Evolutionary conservation across 108 stramenopile species (phyloP).

Genomic region (Nitzschia sp.): DNA sequence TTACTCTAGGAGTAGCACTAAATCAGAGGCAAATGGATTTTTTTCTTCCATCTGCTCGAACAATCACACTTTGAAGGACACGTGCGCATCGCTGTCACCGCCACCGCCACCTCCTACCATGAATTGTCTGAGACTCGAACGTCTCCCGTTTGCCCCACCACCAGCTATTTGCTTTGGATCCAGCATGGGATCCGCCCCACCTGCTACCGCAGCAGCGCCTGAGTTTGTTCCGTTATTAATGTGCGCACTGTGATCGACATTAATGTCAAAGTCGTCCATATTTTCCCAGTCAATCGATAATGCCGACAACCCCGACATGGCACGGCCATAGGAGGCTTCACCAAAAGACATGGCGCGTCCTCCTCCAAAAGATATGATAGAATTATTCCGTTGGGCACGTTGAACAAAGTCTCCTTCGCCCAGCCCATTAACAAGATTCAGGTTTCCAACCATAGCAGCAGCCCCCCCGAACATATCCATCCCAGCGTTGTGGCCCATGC

Average conservation of each 20-base stretch:
- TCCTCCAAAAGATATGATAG: conserved; percentile 36
- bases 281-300: conserved; percentile 91
- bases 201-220: not conserved
- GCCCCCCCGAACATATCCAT: conserved; percentile 36
- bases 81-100: conserved; percentile 12
- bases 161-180: conserved; percentile 24
- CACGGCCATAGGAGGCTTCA: conserved; percentile 73
- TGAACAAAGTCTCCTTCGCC: conserved; percentile 1
- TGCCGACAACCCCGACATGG: conserved; percentile 87
- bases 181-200: conserved; percentile 7
- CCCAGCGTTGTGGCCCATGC: conserved; percentile 21
- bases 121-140: conserved; percentile 28
- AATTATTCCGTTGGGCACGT: conserved; percentile 27
- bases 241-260: conserved; percentile 85
- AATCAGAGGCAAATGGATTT: too few species aligned
- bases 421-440: conserved; percentile 21
- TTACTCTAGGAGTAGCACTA: too few species aligned
- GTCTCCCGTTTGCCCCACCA: conserved; percentile 9
- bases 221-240: conserved; percentile 69
- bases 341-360: conserved; percentile 50
- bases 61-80: conserved; percentile 24
- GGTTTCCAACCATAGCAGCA: conserved; percentile 8
- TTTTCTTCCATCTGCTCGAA: too few species aligned
- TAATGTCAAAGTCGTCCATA: conserved; percentile 89
- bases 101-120: conserved; percentile 16